Conservation (phyloP, 148 eudicot species). For the Chenopodium formosanum region DNA sequence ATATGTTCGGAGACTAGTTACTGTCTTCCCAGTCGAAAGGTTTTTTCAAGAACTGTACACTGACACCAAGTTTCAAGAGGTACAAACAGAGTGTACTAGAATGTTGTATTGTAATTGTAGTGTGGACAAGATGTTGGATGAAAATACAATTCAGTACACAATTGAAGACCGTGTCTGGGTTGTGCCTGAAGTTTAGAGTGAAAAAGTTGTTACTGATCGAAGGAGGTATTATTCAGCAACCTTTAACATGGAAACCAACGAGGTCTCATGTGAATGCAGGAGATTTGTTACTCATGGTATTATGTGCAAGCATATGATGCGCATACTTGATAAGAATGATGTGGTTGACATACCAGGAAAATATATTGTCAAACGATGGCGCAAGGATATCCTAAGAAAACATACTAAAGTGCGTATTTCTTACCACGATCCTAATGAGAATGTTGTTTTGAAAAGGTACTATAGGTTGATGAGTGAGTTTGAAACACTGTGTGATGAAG, state of each 20-base stretch:
- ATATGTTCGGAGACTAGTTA: too few species aligned
- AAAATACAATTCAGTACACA: background rate
- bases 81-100: background rate
- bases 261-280: background rate
- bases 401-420: background rate
- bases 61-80: background rate
- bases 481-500: background rate
- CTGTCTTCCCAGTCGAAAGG: too few species aligned
- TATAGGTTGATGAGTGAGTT: background rate
- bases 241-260: background rate
- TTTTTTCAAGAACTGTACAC: too few species aligned
- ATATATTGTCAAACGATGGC: background rate
- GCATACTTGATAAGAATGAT: background rate
- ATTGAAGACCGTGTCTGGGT: background rate
- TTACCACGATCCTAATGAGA: slow-evolving; percentile 2
- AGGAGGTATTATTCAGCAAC: background rate
- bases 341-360: background rate
- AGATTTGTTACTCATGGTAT: background rate
- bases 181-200: background rate
- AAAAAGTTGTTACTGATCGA: background rate
- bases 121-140: background rate
- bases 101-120: background rate
- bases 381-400: background rate
- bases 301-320: background rate
- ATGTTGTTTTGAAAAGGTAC: background rate